phyloP scores from a whole-genome alignment of 2,329 filamentous ascomycete genomes.

The Fusarium tupiense region DNA sequence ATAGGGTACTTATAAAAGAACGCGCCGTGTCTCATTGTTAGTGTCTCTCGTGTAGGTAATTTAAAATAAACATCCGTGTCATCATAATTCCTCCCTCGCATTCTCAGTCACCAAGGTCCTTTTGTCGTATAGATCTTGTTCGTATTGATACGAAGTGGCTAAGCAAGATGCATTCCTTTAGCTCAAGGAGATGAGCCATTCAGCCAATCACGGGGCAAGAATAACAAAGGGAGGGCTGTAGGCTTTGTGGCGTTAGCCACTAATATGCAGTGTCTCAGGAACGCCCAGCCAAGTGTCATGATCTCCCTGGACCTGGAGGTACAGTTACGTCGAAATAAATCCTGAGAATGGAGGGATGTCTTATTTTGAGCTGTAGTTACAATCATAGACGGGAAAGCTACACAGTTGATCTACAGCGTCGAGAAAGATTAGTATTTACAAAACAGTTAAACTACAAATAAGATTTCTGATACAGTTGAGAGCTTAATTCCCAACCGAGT shows the following conservation, averaged over 20 bases:
- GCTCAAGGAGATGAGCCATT: background rate
- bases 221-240: background rate
- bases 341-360: background rate
- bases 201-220: background rate
- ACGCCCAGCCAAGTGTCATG: background rate
- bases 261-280: background rate
- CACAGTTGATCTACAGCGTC: background rate
- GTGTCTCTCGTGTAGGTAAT: background rate
- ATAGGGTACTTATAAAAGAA: background rate
- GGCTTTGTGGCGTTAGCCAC: background rate
- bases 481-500: background rate
- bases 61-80: background rate
- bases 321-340: background rate
- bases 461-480: no score
- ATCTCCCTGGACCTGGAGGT: background rate
- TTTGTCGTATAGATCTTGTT: background rate
- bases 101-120: background rate
- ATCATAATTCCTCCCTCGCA: background rate
- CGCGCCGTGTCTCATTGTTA: background rate
- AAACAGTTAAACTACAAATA: background rate
- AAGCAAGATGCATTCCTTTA: background rate
- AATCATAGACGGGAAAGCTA: background rate
- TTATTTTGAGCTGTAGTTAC: no score
- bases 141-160: background rate
- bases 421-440: background rate